These are phyloP conservation scores for Chaetomium olivaceum DNA, from an alignment of 2,329 filamentous ascomycete genomes.

Conservation along the genomic window DNA sequence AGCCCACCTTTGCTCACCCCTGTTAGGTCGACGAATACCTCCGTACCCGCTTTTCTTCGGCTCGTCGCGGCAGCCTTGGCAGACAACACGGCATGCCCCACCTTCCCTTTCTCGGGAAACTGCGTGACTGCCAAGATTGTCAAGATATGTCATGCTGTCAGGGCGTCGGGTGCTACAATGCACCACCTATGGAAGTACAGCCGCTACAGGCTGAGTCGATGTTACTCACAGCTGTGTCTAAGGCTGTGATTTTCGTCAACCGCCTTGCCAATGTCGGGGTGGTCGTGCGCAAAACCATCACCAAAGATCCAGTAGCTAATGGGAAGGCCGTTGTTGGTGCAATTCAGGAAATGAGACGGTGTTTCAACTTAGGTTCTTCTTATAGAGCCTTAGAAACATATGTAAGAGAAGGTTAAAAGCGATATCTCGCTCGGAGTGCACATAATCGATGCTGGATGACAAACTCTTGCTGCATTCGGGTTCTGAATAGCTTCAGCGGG, in stretches of 20 bases:
- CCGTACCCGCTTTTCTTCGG: neutral
- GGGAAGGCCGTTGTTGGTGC: neutral
- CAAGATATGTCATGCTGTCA: neutral
- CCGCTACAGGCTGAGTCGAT: neutral
- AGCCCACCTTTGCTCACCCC: too few relatives aligned
- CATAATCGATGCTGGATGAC: neutral
- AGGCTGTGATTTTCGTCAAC: too few relatives aligned
- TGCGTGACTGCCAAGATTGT: neutral
- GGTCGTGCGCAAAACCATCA: neutral
- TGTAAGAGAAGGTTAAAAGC: neutral
- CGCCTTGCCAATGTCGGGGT: neutral
- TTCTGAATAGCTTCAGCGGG: conserved; percentile 20
- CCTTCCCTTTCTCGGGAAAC: neutral
- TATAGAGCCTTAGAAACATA: neutral
- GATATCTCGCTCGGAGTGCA: neutral
- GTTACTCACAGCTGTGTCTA: neutral
- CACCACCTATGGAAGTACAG: neutral
- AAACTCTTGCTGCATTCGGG: neutral
- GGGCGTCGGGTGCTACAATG: neutral
- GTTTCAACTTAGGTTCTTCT: neutral
- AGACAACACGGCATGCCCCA: neutral
- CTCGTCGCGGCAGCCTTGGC: neutral
- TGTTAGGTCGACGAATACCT: neutral
- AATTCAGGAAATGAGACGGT: neutral
- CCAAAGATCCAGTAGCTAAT: neutral